Evolutionary conservation across 371 early-diverging fungal genomes (phyloP).

Genomic region (Chytridium lagenaria): DNA sequence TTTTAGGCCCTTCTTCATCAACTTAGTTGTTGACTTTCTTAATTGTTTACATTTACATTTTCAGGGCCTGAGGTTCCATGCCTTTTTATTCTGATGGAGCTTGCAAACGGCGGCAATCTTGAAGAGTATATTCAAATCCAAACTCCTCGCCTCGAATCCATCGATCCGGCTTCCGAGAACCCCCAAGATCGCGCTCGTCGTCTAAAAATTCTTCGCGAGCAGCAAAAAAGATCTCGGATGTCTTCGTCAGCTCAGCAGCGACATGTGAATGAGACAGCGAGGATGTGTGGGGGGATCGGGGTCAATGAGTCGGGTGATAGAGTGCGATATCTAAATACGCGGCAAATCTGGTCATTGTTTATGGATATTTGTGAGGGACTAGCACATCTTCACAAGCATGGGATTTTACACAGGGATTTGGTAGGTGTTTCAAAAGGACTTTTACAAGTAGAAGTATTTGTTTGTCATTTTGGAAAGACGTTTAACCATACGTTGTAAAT

Average conservation of each 20-base stretch:
- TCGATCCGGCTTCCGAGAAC: constrained; percentile 1
- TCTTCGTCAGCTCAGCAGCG: not conserved
- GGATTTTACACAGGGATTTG: constrained; percentile 88
- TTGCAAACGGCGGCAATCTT: constrained; percentile 94
- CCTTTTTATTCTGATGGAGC: constrained; percentile 96
- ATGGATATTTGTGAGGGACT: constrained; percentile 87
- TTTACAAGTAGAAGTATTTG: not conserved
- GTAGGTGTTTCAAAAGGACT: constrained; percentile 24
- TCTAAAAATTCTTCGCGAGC: constrained; percentile 32
- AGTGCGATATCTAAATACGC: constrained; percentile 61
- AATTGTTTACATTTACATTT: too few relatives aligned
- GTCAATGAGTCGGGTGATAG: constrained; percentile 28
- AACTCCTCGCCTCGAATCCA: constrained; percentile 18
- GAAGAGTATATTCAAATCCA: constrained; percentile 81
- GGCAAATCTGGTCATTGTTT: constrained; percentile 84
- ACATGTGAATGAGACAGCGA: constrained; percentile 21
- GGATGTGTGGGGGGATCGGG: constrained; percentile 51
- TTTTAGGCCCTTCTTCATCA: not conserved
- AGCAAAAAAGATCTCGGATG: constrained; percentile 1
- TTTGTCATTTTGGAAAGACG: not conserved
- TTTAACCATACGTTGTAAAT: not conserved
- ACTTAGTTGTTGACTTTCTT: too few relatives aligned
- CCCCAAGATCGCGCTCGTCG: constrained; percentile 27
- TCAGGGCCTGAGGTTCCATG: constrained; percentile 84
- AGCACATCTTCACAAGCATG: constrained; percentile 81